phyloP scores from a whole-genome alignment of 2,329 filamentous ascomycete species.

The Trichoderma endophyticum region DNA sequence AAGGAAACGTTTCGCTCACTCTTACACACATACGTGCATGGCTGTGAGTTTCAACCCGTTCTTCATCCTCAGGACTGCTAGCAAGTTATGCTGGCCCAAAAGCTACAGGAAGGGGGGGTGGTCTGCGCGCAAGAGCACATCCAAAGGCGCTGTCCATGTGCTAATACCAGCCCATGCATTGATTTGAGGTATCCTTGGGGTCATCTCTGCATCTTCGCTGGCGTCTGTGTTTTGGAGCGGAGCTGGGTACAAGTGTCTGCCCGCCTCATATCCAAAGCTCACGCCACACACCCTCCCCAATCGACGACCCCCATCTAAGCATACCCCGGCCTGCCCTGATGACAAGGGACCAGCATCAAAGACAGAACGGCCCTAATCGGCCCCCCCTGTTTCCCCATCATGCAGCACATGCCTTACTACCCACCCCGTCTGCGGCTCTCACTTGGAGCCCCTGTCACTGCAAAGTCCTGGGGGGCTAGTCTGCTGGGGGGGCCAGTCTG shows the following conservation, averaged over 20 bases:
- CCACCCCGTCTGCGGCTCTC: conserved; percentile 18
- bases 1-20: conserved; percentile 17
- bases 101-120: not conserved
- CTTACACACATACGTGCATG: not conserved
- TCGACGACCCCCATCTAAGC: conserved; percentile 17
- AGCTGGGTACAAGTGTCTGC: conserved; percentile 12
- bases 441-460: conserved; percentile 15
- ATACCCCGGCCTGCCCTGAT: conserved; percentile 10
- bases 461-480: conserved; percentile 13
- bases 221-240: conserved; percentile 6
- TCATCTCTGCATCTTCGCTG: conserved; percentile 9
- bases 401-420: conserved; percentile 17
- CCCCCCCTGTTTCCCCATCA: conserved; percentile 21
- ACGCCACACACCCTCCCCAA: conserved; percentile 5
- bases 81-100: not conserved
- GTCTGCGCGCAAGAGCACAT: conserved; percentile 5
- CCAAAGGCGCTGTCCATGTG: conserved; percentile 11
- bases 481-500: not conserved
- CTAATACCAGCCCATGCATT: conserved; percentile 2
- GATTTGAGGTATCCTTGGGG: not conserved
- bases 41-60: conserved; percentile 4
- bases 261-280: conserved; percentile 13
- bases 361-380: conserved; percentile 18
- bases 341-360: conserved; percentile 14
- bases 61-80: conserved; percentile 3